Base-by-base conservation (phyloP, 2,329 filamentous ascomycete species). In the Claviceps arundinis region DNA sequence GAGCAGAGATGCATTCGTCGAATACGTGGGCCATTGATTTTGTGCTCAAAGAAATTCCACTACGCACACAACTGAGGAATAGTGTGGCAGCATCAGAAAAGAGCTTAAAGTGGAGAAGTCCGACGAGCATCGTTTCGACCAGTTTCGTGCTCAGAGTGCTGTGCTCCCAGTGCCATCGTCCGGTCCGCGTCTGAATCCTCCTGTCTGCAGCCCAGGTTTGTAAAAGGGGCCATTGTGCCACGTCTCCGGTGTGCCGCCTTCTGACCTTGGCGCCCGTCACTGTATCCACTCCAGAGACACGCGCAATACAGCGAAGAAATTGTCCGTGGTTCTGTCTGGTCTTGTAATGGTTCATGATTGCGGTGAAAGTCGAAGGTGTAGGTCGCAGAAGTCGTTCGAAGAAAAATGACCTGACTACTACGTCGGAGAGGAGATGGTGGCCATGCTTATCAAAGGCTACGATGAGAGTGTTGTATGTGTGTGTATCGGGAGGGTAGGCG, bases 401-500 rank as follows among this genome's bases (percentile, higher is more conserved):
- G 43, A 78, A 64, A 50, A 79, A 76, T 0, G 72, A 74, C 48
- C 76, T 65, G 19, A 80, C 69, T 37, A 84, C 70, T n/a, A 70
- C 59, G 40, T 79, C 70, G 4, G 77, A 73, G 17, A 84, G 66
- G 40, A 69, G 65, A 52, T 74, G 69, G 50, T 74, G 68, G 30
- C 73, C 69, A 5, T 74, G 62, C 37, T 72, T 70, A 50, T 76
- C 73, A 49, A 91, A 81, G n/a, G 78, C 77, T n/a, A 77, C 64
- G 2, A 91, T 75, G 26, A 93, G 72, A 13, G 76, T 74, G 61
- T 89, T 89, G 68, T 82, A 88, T 3, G 82, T 88, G 56, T 81
- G 73, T 38, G 86, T 75, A 55, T 79, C 79, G 0, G 86, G 84
- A 0, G 81, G 77, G 17, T 78, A 70, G 2, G 74, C 64, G 2